A percentile compares a stretch with the other conserved stretches of the same genome.
Conservation (phyloP, 176 grass and related monocot species). For the Pontederia crassipes region DNA sequence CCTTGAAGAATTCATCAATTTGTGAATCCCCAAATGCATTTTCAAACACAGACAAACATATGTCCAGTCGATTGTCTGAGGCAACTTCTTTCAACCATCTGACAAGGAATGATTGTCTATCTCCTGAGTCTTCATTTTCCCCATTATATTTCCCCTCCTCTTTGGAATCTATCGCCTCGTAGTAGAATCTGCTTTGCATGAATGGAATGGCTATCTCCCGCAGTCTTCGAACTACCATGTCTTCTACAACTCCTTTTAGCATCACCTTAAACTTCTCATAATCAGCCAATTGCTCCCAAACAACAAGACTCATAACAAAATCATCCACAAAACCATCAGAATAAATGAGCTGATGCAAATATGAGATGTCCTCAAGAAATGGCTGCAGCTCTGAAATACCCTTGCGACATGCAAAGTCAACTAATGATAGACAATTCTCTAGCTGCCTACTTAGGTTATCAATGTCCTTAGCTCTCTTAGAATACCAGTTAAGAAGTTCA, state of each 20-base stretch:
- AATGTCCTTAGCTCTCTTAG: constrained; percentile 73
- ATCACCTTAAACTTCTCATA: constrained; percentile 96
- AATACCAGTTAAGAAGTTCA: constrained; percentile 79
- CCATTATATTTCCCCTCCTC: not conserved
- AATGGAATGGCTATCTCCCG: constrained; percentile 74
- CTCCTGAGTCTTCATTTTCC: not conserved
- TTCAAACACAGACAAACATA: constrained; percentile 73
- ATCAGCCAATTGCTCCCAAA: constrained; percentile 61
- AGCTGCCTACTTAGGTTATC: constrained; percentile 94
- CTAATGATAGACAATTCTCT: constrained; percentile 69
- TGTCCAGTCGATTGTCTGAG: constrained; percentile 42
- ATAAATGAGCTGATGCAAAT: constrained; percentile 62
- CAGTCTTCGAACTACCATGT: constrained; percentile 51
- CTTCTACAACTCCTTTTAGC: constrained; percentile 69
- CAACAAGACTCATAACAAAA: constrained; percentile 56
- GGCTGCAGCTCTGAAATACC: constrained; percentile 51
- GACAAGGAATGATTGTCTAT: constrained; percentile 53
- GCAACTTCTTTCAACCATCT: constrained; percentile 89
- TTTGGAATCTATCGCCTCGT: constrained; percentile 25
- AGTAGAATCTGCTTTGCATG: constrained; percentile 44
- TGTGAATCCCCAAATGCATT: constrained; percentile 70
- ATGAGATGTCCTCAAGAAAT: constrained; percentile 78
- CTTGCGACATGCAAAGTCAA: constrained; percentile 70
- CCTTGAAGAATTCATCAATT: constrained; percentile 62
- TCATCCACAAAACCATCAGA: constrained; percentile 45